These are phyloP conservation scores for Arthroderma uncinatum DNA, from an alignment of 2,329 filamentous ascomycete genomes.

Conservation along the genomic window DNA sequence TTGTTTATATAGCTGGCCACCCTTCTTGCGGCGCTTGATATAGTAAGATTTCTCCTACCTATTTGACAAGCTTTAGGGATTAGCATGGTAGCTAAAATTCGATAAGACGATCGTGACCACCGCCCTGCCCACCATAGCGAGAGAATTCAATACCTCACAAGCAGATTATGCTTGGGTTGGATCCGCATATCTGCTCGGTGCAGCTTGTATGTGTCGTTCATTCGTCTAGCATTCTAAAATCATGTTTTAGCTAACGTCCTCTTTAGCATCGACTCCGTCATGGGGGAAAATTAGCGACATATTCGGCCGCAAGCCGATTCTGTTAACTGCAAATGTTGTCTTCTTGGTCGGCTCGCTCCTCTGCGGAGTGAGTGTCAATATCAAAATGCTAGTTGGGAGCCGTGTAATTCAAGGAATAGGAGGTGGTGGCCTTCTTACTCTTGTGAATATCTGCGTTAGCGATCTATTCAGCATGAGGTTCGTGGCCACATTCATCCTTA, in stretches of 20 bases:
- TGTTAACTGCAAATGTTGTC: conserved; percentile 48
- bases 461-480: conserved; percentile 52
- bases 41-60: conserved; percentile 28
- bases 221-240: conserved; percentile 3
- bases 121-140: conserved; percentile 26
- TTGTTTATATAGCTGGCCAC: conserved; percentile 38
- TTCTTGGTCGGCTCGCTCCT: conserved; percentile 54
- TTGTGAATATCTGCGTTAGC: conserved; percentile 53
- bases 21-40: conserved; percentile 50
- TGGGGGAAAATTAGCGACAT: conserved; percentile 57
- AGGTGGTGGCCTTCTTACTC: conserved; percentile 51
- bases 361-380: conserved; percentile 46
- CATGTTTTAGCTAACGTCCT: not conserved
- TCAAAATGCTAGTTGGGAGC: conserved; percentile 52
- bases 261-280: conserved; percentile 34
- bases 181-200: conserved; percentile 26
- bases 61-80: conserved; percentile 6
- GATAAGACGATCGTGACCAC: conserved; percentile 27
- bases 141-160: conserved; percentile 23
- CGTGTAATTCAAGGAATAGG: conserved; percentile 53
- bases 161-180: conserved; percentile 31
- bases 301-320: conserved; percentile 53
- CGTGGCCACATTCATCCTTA: not conserved
- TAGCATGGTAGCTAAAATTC: conserved; percentile 2
- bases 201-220: conserved; percentile 20